Evolutionary conservation across 768 basidiomycete genomes (phyloP).

Genomic region (Russula lepida): DNA sequence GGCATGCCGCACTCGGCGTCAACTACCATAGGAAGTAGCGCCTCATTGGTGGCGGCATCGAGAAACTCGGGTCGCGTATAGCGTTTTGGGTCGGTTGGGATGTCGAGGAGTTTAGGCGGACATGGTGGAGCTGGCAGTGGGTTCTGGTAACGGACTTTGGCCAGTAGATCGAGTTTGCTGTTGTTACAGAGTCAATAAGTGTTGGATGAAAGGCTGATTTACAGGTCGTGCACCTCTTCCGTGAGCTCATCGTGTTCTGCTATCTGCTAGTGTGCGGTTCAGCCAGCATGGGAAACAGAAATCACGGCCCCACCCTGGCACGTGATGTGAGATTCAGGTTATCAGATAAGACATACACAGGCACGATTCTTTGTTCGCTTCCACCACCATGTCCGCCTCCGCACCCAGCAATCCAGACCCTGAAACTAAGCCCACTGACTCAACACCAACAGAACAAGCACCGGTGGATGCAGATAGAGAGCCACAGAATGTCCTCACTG

Average conservation of each 20-base stretch:
- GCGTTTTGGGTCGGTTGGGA: constrained; percentile 83
- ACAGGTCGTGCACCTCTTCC: constrained; percentile 38
- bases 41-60: constrained; percentile 68
- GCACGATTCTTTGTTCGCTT: not conserved
- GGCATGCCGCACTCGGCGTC: constrained; percentile 98
- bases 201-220: not conserved
- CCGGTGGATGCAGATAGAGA: constrained; percentile 30
- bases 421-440: constrained; percentile 10
- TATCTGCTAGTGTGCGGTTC: too few species aligned
- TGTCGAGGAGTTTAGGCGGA: constrained; percentile 89
- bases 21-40: constrained; percentile 88
- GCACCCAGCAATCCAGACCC: not conserved
- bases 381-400: constrained; percentile 11
- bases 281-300: not conserved
- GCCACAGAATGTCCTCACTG: constrained; percentile 61
- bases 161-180: constrained; percentile 83
- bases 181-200: constrained; percentile 20
- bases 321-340: not conserved
- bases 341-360: too few species aligned
- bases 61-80: constrained; percentile 84
- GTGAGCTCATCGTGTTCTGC: constrained; percentile 37
- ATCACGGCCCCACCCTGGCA: not conserved
- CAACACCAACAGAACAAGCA: constrained; percentile 4
- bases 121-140: constrained; percentile 94
- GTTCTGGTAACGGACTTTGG: constrained; percentile 89